Evolutionary conservation across 805 yeast genomes (phyloP), one percentile per base, ranked within the genome.

Genomic region (Cyberlindnera xishuangbannaensis): DNA sequence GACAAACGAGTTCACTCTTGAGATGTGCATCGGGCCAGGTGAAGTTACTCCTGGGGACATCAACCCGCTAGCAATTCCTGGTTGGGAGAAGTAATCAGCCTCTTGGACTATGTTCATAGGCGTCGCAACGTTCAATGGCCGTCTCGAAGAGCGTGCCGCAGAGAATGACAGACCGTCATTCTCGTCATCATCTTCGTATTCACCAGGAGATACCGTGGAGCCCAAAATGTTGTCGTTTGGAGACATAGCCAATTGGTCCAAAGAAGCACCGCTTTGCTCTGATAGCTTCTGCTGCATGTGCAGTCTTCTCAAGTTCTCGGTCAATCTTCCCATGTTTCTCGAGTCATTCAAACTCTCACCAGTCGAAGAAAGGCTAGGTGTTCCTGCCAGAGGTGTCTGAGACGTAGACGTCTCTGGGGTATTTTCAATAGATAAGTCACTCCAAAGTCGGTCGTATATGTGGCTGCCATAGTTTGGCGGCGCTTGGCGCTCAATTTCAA

Each of bases 391-490:
- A 1, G 65, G 65, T 1, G 65, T 56, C 18, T 45, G 57, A 4
- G 51, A 11, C 7, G 47, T 51, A 3, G 64, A 57, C 6, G 39
- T 41, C 10, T 53, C 55, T 8, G 62, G 61, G 2, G 59, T 53
- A 41, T 50, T 48, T n/a, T 51, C 58, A 28, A 44, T 41, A 16
- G 39, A 53, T 7, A 76, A 65, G 37, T 79, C 88, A 22, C 73
- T 69, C 83, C 83, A 86, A 15, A 87, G 58, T 36, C 83, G 64
- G 58, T 87, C 97, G 56, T 81, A 83, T 23, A 85, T 73, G 55
- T 84, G 95, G 34, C 71, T 75, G 39, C 76, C 87, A 55, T 87
- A 87, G 37, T 80, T 70, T 18, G 97, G 95, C 3, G 96, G 96
- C 1, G 95, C 92, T 62, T 75, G 67, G 28, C 74, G 51, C 28